A percentile compares a stretch with the other conserved stretches of the same genome.
Conservation (phyloP, 805 yeast genomes). For the Saturnispora quitensis region DNA sequence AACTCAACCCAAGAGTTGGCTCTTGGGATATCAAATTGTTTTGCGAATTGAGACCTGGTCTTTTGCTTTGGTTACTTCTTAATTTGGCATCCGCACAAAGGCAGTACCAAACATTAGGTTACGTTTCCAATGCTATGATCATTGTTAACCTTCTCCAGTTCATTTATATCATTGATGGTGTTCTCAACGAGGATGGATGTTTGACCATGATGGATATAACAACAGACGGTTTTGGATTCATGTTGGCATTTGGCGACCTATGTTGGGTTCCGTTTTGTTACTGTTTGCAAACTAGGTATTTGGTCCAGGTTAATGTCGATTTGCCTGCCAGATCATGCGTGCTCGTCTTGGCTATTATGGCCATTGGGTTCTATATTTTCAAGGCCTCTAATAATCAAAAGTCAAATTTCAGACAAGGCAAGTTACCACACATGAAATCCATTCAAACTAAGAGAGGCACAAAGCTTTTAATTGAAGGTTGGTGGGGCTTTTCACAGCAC, state of each 20-base stretch:
- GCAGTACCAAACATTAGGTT: constrained; percentile 46
- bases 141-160: constrained; percentile 64
- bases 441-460: constrained; percentile 73
- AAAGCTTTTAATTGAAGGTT: constrained; percentile 75
- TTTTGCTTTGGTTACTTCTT: constrained; percentile 75
- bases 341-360: constrained; percentile 37
- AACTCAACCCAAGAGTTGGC: constrained; percentile 85
- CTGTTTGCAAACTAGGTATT: constrained; percentile 74
- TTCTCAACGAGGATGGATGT: constrained; percentile 80
- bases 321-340: constrained; percentile 36
- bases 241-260: constrained; percentile 92
- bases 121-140: constrained; percentile 60
- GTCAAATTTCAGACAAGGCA: constrained; percentile 72
- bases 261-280: constrained; percentile 90
- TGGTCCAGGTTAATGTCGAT: constrained; percentile 52
- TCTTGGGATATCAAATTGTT: constrained; percentile 81
- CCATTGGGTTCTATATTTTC: constrained; percentile 69
- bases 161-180: constrained; percentile 85
- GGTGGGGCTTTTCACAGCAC: constrained; percentile 95
- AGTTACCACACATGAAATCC: constrained; percentile 55
- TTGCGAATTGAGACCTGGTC: constrained; percentile 92
- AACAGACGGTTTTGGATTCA: constrained; percentile 95
- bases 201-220: constrained; percentile 93
- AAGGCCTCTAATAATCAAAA: constrained; percentile 79
- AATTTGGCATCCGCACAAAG: constrained; percentile 75